Evolutionary conservation across 164 flowering plant species (phyloP).

Genomic region (Saururus chinensis): DNA sequence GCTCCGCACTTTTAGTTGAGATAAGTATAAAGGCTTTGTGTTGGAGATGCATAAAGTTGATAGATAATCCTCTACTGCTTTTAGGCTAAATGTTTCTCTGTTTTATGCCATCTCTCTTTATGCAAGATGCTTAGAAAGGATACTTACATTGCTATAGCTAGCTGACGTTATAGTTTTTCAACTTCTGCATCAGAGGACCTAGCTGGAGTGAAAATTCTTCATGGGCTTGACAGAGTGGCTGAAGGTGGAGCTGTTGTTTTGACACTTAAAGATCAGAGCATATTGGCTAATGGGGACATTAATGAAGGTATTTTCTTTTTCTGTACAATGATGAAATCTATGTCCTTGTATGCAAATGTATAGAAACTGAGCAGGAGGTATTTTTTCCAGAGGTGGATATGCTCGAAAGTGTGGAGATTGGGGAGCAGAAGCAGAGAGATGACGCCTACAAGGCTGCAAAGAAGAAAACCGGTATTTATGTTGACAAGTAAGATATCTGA

Average conservation of each 20-base stretch:
- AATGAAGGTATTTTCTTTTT: slow-evolving; percentile 51
- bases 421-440: slow-evolving; percentile 82
- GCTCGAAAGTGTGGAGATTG: slow-evolving; percentile 97
- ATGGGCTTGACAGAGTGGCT: slow-evolving; percentile 91
- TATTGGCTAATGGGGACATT: slow-evolving; percentile 74
- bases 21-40: too few relatives aligned
- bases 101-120: too few relatives aligned
- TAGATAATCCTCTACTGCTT: too few relatives aligned
- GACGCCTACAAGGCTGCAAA: slow-evolving; percentile 88
- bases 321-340: not conserved
- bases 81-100: too few relatives aligned
- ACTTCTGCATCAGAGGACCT: slow-evolving; percentile 36
- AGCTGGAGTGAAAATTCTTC: slow-evolving; percentile 85
- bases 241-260: slow-evolving; percentile 98
- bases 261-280: slow-evolving; percentile 91
- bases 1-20: too few relatives aligned
- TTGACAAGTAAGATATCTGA: slow-evolving; percentile 56
- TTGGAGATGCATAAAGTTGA: too few relatives aligned
- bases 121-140: too few relatives aligned
- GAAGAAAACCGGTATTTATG: slow-evolving; percentile 68
- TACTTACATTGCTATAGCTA: not conserved
- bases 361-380: slow-evolving; percentile 13
- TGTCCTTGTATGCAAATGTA: not conserved
- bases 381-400: slow-evolving; percentile 64
- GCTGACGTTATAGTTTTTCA: not conserved